Evolutionary conservation across 2,329 filamentous ascomycete species (phyloP), one percentile per base, ranked within the genome.

Genomic region (Colletotrichum lupini): DNA sequence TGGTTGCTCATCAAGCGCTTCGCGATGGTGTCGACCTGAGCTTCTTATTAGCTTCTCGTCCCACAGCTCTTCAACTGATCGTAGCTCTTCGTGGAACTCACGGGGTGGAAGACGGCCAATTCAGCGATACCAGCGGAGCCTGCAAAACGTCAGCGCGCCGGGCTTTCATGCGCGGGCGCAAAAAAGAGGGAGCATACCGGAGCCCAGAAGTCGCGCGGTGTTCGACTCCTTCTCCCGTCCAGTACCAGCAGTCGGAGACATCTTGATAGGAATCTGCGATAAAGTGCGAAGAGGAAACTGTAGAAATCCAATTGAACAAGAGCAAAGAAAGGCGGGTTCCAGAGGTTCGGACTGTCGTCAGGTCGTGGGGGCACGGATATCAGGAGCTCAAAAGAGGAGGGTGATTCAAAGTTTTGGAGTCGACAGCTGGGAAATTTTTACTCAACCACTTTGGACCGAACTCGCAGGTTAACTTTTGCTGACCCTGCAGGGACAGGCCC

Each of bases 1-100:
- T 97, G 93, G 85, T 99, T 98, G 91, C 95, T 98, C 97, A 99
- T 99, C 85, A 99, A 91, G 78, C 97, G 94, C 89, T 99, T 99
- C 76, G 97, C 96, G 80, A 97, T 98, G 63, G 97, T 99, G 86
- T 99, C 97, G 83, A 99, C 94, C 94, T 96, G 75, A 14, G 57
- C 65, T n/a, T 14, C 22, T 30, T 28, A 30, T 73, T 61, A 73
- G 67, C 63, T 42, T 19, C 46, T 42, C 24, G n/a, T 37, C 22
- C 26, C 37, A 42, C 22, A 12, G 42, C 19, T 19, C 42, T 14
- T n/a, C 9, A 3, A 60, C 22, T 19, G 5, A 37, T 24, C 30
- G 30, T 52, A 67, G 49, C 35, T 58, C 63, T 16, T 53, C 22
- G 28, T 9, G 35, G 22, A 8, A 56, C 88, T 77, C 89, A 95